A percentile compares a stretch with the other conserved stretches of the same genome.
Evolutionary conservation across 2,329 filamentous ascomycete genomes (phyloP).

Genomic region (Claviceps sp.): DNA sequence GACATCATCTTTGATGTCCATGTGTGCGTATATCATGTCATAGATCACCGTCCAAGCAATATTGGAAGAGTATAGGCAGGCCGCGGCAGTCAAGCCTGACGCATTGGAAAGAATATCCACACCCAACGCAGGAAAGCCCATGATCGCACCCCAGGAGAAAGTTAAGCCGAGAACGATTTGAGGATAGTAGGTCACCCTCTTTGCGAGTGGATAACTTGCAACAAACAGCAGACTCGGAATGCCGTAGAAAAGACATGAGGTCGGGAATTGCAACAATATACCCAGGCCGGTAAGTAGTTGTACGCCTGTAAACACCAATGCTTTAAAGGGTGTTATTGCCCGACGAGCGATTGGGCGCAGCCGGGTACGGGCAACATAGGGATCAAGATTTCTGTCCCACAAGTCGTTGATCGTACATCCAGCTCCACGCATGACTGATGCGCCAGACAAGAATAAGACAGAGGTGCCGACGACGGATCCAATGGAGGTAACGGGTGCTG

Average conservation of each 20-base stretch:
- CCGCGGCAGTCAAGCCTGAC: constrained; percentile 51
- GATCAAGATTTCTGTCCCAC: constrained; percentile 79
- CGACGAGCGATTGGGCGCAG: constrained; percentile 69
- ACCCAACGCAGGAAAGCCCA: constrained; percentile 76
- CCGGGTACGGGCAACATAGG: constrained; percentile 61
- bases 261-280: constrained; percentile 63
- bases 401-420: constrained; percentile 86
- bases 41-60: constrained; percentile 80
- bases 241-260: constrained; percentile 61
- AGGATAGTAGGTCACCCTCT: constrained; percentile 77
- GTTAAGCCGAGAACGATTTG: constrained; percentile 72
- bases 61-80: constrained; percentile 62
- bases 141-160: constrained; percentile 79
- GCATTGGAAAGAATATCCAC: constrained; percentile 56
- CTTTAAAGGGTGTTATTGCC: constrained; percentile 60
- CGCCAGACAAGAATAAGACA: constrained; percentile 60
- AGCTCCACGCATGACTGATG: constrained; percentile 74
- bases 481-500: constrained; percentile 45
- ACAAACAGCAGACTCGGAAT: constrained; percentile 64
- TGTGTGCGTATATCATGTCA: constrained; percentile 89
- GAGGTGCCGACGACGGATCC: constrained; percentile 49
- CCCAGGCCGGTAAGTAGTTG: constrained; percentile 63
- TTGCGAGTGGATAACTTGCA: constrained; percentile 66
- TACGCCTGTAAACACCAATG: constrained; percentile 57
- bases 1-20: constrained; percentile 76